These are phyloP conservation scores for Cryphonectria nitschkei DNA, from an alignment of 2,329 filamentous ascomycete species.

Conservation along the genomic window DNA sequence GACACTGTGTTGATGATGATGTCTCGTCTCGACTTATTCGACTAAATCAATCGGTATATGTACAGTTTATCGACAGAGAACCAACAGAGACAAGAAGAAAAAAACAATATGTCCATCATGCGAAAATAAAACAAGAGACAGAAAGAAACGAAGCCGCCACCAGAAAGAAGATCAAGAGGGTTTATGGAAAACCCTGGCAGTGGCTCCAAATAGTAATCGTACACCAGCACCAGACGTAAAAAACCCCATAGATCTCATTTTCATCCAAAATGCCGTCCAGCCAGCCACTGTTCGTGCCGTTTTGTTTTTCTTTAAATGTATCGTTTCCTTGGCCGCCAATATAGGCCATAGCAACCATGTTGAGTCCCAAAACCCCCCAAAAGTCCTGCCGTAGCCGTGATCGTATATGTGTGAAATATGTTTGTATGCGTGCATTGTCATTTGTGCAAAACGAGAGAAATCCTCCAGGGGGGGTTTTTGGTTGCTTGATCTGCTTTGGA, in stretches of 20 bases:
- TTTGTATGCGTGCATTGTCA: background rate
- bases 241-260: constrained; percentile 3
- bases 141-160: background rate
- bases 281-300: background rate
- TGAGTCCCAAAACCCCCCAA: background rate
- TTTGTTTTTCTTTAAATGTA: background rate
- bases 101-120: constrained; percentile 10
- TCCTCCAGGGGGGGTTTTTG: background rate
- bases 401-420: background rate
- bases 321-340: background rate
- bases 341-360: background rate
- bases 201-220: constrained; percentile 13
- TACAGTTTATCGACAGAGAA: constrained; percentile 15
- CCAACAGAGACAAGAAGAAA: background rate
- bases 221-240: constrained; percentile 11
- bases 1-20: background rate
- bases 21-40: background rate
- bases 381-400: constrained; percentile 6
- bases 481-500: too few relatives aligned
- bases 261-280: background rate
- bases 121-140: background rate
- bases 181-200: background rate
- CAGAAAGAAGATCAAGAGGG: background rate
- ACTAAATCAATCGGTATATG: constrained; percentile 1
- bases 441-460: background rate